Conservation (phyloP, 2,329 filamentous ascomycete genomes). For the Botrytis fabae region DNA sequence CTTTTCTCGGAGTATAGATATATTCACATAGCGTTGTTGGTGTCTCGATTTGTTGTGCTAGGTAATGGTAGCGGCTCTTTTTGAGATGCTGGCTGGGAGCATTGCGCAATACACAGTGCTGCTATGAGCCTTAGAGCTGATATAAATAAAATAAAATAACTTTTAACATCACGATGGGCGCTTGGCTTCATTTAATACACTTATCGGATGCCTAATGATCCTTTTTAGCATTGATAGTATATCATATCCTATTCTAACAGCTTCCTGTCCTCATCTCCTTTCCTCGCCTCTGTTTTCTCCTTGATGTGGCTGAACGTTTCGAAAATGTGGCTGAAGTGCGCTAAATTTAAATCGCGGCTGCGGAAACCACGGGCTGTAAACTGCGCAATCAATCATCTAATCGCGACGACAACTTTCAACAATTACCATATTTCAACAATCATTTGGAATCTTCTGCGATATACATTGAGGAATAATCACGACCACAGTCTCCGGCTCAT, state of each 20-base stretch:
- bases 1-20: not conserved
- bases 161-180: not conserved
- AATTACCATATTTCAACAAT: constrained; percentile 3
- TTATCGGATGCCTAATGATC: not conserved
- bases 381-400: constrained; percentile 17
- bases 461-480: constrained; percentile 1
- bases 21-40: not conserved
- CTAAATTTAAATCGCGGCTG: constrained; percentile 17
- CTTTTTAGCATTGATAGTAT: not conserved
- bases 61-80: not conserved
- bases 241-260: not conserved
- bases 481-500: constrained; percentile 28
- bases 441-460: not conserved
- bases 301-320: constrained; percentile 26
- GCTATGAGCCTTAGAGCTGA: not conserved
- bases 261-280: not conserved
- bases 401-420: constrained; percentile 28
- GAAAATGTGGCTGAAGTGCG: constrained; percentile 16
- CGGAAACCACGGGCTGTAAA: constrained; percentile 14
- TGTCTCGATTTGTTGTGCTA: not conserved
- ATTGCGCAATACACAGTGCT: not conserved
- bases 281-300: not conserved
- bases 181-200: not conserved
- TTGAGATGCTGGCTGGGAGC: not conserved
- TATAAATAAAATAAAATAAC: not conserved